Base-by-base conservation (phyloP, 352 stramenopile species). In the Pythium phragmitis region DNA sequence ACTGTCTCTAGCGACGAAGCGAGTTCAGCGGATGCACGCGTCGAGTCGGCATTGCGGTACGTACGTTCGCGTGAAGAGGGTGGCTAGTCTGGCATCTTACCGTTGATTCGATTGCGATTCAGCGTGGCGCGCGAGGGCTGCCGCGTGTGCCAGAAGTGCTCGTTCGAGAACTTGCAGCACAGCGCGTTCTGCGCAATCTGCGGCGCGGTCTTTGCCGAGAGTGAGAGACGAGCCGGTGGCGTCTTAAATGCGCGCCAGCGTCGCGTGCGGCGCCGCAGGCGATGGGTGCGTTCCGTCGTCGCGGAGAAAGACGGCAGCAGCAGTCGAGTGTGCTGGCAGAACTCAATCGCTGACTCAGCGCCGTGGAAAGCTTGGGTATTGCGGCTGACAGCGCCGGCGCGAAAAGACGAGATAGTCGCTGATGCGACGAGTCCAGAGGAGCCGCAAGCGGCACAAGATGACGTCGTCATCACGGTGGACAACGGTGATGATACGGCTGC, bases 121-220 rank as follows among this genome's bases (percentile, higher is more conserved):
- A 65, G 58, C 1, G 36, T 39, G 7, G 58, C 58, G 26, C 36
- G 42, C 6, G 47, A 47, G 36, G 58, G 58, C 39, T 53, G 21
- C 26, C 48, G 37, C 39, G 30, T 26, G 8, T 65, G 58, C 14
- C 9, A 4, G 9, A 51, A 52, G 5, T 65, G 49, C 13, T 19
- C n/a, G 11, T 58, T 65, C 17, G 58, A 59, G 5, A 65, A 65
- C 19, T 21, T 65, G 19, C 41, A 59, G 12, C 36, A 41, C 37
- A 59, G 48, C 49, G 41, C 58, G 19, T 65, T 50, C 49, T 58
- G 58, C 46, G 58, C 48, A 23, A 57, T 58, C 49, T 65, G 49
- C 28, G 41, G 58, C 11, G 58, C 39, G 2, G 28, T 39, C n/a
- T 59, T 45, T 23, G 30, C 23, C 0, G 16, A 53, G 14, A 46